Percentiles rank a stretch among this genome's conserved stretches.
phyloP scores from a whole-genome alignment of 164 flowering plant genomes.

The Tetrastigma voinierianum region DNA sequence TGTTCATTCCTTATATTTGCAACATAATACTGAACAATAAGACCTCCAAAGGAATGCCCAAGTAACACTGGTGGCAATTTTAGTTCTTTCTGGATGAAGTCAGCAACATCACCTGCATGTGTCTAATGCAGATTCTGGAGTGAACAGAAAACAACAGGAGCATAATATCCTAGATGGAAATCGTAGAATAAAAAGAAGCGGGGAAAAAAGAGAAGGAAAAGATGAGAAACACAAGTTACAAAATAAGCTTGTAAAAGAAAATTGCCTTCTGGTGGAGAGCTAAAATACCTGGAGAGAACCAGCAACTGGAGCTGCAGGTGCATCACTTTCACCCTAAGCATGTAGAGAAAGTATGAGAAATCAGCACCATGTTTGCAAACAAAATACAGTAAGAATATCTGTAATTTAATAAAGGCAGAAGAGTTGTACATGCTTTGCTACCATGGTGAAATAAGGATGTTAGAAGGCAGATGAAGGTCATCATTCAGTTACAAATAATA shows the following conservation, averaged over 20 bases:
- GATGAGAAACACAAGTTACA: background rate
- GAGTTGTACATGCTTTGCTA: background rate
- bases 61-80: conserved; percentile 63
- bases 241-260: background rate
- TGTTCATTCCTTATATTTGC: conserved; percentile 35
- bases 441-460: background rate
- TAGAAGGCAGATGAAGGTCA: background rate
- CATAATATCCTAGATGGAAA: background rate
- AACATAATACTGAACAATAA: conserved; percentile 73
- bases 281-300: conserved; percentile 75
- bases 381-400: background rate
- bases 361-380: conserved; percentile 7
- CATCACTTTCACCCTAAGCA: conserved; percentile 93
- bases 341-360: background rate
- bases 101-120: conserved; percentile 80
- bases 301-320: conserved; percentile 61
- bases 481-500: background rate
- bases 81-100: conserved; percentile 59
- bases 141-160: conserved; percentile 15
- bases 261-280: background rate
- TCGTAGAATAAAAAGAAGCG: background rate
- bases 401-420: background rate
- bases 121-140: conserved; percentile 68
- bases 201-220: background rate
- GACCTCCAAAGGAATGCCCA: conserved; percentile 96